A percentile compares a stretch with the other conserved stretches of the same genome.
phyloP scores from a whole-genome alignment of 768 basidiomycete species.

The Austroboletus eburneus region DNA sequence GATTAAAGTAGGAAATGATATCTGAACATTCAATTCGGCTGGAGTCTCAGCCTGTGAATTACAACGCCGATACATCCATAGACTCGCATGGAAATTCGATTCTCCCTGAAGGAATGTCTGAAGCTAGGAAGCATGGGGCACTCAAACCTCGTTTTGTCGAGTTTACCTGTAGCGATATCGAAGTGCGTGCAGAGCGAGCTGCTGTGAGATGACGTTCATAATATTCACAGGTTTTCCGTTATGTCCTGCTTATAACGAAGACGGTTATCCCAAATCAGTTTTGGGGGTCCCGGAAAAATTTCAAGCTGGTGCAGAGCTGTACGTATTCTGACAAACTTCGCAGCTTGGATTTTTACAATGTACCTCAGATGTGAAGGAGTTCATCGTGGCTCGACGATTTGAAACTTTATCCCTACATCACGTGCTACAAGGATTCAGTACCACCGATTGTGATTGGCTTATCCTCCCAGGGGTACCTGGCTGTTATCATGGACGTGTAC shows the following conservation, averaged over 20 bases:
- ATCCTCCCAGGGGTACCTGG: constrained; percentile 38
- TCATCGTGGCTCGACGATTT: constrained; percentile 73
- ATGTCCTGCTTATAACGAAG: constrained; percentile 57
- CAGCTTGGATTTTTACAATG: not conserved
- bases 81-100: constrained; percentile 51
- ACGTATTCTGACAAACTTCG: constrained; percentile 17
- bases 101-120: constrained; percentile 41
- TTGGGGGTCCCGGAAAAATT: constrained; percentile 75
- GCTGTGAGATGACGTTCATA: not conserved
- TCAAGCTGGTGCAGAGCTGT: constrained; percentile 56
- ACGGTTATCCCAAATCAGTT: constrained; percentile 68
- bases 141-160: constrained; percentile 77
- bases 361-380: constrained; percentile 60
- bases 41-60: constrained; percentile 46
- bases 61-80: constrained; percentile 41
- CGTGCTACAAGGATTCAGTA: constrained; percentile 71
- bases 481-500: constrained; percentile 44
- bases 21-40: constrained; percentile 61
- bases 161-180: constrained; percentile 60
- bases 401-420: constrained; percentile 77
- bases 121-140: constrained; percentile 41
- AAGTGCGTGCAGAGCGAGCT: constrained; percentile 41
- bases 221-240: constrained; percentile 60
- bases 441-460: constrained; percentile 79
- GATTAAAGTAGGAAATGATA: constrained; percentile 58